Conservation (phyloP, 129 eudicot species). For the Arctium minus region DNA sequence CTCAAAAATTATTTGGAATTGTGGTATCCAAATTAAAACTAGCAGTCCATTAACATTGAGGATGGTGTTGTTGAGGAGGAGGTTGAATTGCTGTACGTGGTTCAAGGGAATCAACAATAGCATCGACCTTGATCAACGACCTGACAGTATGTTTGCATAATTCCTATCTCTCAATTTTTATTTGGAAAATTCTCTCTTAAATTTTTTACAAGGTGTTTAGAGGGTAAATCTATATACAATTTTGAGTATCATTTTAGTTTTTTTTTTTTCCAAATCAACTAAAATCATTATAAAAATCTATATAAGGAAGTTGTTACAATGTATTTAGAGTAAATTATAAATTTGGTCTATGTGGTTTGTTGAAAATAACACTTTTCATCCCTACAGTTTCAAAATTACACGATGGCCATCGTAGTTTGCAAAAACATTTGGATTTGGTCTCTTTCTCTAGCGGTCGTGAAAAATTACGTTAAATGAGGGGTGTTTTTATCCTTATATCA, state of each 20-base stretch:
- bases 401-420: no score
- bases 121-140: conserved; percentile 75
- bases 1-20: not conserved
- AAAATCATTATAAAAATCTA: not conserved
- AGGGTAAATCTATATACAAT: not conserved
- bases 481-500: no score
- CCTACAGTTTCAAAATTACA: no score
- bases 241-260: no score
- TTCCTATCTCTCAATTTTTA: not conserved
- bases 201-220: not conserved
- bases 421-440: no score
- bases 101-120: conserved; percentile 46
- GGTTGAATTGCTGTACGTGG: conserved; percentile 71
- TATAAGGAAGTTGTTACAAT: no score
- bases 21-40: not conserved
- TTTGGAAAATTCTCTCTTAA: not conserved
- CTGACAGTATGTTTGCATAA: conserved; percentile 44
- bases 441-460: no score
- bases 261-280: not conserved
- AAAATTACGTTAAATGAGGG: no score
- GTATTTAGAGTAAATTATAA: no score
- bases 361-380: no score
- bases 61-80: conserved; percentile 63
- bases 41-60: not conserved
- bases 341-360: no score